phyloP scores from a whole-genome alignment of 306 rosid species.

The Lagenaria siceraria region DNA sequence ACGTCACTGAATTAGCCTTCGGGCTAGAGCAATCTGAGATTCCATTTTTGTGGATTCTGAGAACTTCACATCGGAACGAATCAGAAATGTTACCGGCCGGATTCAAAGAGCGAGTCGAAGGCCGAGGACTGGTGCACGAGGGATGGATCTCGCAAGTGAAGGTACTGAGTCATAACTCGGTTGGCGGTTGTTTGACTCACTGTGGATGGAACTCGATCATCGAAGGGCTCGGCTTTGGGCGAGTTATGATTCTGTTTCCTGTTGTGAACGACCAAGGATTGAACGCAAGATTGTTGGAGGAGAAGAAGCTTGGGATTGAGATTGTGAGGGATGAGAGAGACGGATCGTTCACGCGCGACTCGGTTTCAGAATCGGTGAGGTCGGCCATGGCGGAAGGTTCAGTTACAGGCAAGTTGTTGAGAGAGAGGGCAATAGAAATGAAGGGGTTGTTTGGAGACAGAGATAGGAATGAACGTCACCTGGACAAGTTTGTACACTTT shows the following conservation, averaged over 20 bases:
- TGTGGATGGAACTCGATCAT: constrained; percentile 41
- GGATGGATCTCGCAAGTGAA: constrained; percentile 36
- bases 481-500: constrained; percentile 8
- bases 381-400: constrained; percentile 25
- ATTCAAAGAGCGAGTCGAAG: constrained; percentile 23
- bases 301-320: constrained; percentile 23
- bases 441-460: constrained; percentile 19
- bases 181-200: constrained; percentile 35
- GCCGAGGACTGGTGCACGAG: constrained; percentile 8
- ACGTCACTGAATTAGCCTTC: constrained; percentile 26
- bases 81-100: constrained; percentile 23
- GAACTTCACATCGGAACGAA: constrained; percentile 8
- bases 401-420: constrained; percentile 8
- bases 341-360: constrained; percentile 24
- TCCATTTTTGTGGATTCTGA: constrained; percentile 29
- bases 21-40: constrained; percentile 25
- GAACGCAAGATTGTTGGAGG: constrained; percentile 24
- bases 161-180: constrained; percentile 25
- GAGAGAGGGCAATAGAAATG: constrained; percentile 14
- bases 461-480: neutral
- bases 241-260: constrained; percentile 25
- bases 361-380: constrained; percentile 23
- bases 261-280: constrained; percentile 31
- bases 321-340: constrained; percentile 23
- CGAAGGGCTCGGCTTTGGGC: constrained; percentile 30